Conservation (phyloP, 306 rosid species). For the Glycine tomentella region DNA sequence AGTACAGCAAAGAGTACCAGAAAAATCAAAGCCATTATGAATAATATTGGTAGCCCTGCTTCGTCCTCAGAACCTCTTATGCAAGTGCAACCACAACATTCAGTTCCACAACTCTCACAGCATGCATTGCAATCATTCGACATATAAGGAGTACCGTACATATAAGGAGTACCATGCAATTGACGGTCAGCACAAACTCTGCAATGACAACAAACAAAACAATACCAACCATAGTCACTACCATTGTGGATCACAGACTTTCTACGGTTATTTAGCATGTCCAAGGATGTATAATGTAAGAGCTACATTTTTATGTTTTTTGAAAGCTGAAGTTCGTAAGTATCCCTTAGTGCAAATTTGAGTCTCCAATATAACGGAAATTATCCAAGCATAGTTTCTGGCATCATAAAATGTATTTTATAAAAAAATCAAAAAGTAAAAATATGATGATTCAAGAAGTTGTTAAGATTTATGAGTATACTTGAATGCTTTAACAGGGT, state of each 20-base stretch:
- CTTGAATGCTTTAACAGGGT: too few species aligned
- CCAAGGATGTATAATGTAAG: conserved; percentile 3
- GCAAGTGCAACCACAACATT: conserved; percentile 85
- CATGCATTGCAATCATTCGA: conserved; percentile 84
- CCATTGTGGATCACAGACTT: not conserved
- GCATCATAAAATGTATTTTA: not conserved
- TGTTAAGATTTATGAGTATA: not conserved
- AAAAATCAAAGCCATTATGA: conserved; percentile 74
- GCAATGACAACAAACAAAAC: conserved; percentile 46
- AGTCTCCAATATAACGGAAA: not conserved
- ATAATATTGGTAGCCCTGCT: conserved; percentile 70
- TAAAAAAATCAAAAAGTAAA: conserved; percentile 3
- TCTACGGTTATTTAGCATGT: conserved; percentile 25
- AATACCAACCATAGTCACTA: conserved; percentile 16
- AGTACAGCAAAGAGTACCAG: conserved; percentile 75
- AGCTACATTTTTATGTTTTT: conserved; percentile 12
- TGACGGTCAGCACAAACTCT: conserved; percentile 80
- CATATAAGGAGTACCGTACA: conserved; percentile 71
- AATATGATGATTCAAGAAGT: conserved; percentile 25
- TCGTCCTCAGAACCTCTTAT: conserved; percentile 82
- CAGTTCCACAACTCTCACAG: conserved; percentile 82
- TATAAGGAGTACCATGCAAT: conserved; percentile 77
- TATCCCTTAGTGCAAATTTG: conserved; percentile 9
- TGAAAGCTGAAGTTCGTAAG: not conserved
- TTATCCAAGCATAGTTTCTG: conserved; percentile 7